Conservation (phyloP, 192 early-diverging fungal genomes). For the Podila epigama region DNA sequence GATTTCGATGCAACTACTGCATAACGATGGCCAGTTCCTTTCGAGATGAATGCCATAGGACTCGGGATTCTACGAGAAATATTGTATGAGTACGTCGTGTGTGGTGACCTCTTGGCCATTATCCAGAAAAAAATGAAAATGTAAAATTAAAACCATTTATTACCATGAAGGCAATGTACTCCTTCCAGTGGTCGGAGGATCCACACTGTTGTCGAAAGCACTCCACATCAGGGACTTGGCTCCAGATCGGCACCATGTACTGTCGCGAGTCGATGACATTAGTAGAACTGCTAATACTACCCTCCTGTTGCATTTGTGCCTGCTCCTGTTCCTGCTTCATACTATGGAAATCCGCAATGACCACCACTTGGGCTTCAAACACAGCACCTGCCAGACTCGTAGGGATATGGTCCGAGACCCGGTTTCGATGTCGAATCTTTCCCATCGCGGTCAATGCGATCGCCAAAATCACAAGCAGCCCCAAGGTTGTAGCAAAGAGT, state of each 20-base stretch:
- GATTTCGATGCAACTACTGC: constrained; percentile 45
- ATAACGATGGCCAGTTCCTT: constrained; percentile 31
- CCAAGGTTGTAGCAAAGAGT: constrained; percentile 2
- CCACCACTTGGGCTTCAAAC: constrained; percentile 28
- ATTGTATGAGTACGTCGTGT: not conserved
- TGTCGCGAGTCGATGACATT: too few species aligned
- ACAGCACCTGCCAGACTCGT: constrained; percentile 8
- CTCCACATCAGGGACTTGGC: not conserved
- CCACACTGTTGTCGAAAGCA: constrained; percentile 22
- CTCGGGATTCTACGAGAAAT: constrained; percentile 5
- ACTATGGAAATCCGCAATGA: constrained; percentile 16
- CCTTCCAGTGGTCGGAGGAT: constrained; percentile 5
- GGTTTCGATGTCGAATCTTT: constrained; percentile 2
- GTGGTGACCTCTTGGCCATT: too few species aligned
- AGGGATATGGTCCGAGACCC: constrained; percentile 27
- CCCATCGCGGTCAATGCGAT: constrained; percentile 27
- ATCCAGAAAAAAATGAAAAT: too few species aligned
- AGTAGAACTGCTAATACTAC: too few species aligned
- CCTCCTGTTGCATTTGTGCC: not conserved
- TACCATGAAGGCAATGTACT: constrained; percentile 41
- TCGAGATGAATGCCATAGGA: constrained; percentile 18
- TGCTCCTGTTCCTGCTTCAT: not conserved
- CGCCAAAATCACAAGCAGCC: constrained; percentile 23
- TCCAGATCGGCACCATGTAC: constrained; percentile 35
- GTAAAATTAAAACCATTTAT: not conserved